Evolutionary conservation across 129 eudicot species (phyloP), one percentile per base, ranked within the genome.

Genomic region (Calendula officinalis): DNA sequence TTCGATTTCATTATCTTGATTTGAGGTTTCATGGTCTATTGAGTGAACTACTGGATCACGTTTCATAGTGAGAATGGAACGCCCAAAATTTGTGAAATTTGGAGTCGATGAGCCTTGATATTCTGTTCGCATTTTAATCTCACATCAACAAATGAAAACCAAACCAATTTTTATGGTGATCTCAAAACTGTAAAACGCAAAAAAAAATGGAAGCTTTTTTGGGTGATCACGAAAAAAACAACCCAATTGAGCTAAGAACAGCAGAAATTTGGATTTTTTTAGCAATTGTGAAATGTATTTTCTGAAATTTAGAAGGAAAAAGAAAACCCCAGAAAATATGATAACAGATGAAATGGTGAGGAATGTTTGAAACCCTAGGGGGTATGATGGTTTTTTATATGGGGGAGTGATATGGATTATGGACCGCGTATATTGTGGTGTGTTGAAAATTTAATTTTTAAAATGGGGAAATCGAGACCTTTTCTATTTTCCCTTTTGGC

Each of bases 1-100:
- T 34, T 79, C 88, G 13, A 81, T 54, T 62, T 78, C 82, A 1
- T 62, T 38, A 34, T 74, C 85, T 67, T 67, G 88, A 63, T 37
- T 50, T 3, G 73, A 63, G 27, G 67, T 8, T 10, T 74, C 87
- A 4, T 77, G 68, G 34, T 81, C 91, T 78, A 86, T 75, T 4
- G 95, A 78, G 54, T 82, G 95, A 41, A 78, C 83, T 10, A 45
- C 66, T 38, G 83, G 88, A 71, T 89, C 90, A 0, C 88, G 84
- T 38, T 80, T 82, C 15, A 76, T 61, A 62, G 79, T 79, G 39
- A 86, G 47, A 33, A 83, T 66, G n/a, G 90, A 81, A 50, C 87
- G 81, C 30, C 88, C 84, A 27, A 79, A 73, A 42, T 13, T 64
- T 4, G 67, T 27, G 53, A 65, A 56, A 54, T 34, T 64, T 13